These are phyloP conservation scores for Beauveria medogensis DNA, from an alignment of 2,329 filamentous ascomycete species.

Conservation along the genomic window DNA sequence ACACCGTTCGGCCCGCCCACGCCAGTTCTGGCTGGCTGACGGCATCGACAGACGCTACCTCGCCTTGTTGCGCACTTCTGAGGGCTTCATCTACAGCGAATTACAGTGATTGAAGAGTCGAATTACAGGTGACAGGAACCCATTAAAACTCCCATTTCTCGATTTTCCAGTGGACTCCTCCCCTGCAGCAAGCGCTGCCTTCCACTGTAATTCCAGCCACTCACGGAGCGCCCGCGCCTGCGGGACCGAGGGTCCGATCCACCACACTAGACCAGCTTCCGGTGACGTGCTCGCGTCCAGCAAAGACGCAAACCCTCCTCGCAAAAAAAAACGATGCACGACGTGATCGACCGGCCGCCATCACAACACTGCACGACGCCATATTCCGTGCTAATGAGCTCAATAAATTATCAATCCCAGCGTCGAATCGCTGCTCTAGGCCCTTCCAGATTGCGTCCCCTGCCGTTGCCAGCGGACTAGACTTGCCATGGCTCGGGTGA, in stretches of 20 bases:
- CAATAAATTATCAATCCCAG: neutral
- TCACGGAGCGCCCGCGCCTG: constrained; percentile 5
- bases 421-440: neutral
- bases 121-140: neutral
- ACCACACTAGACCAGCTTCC: constrained; percentile 8
- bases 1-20: neutral
- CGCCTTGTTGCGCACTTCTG: too few relatives aligned
- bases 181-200: neutral
- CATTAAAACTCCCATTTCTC: neutral
- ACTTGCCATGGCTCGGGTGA: too few relatives aligned
- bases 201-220: neutral
- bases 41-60: neutral
- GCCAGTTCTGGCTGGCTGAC: neutral
- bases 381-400: constrained; percentile 5
- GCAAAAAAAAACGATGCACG: neutral
- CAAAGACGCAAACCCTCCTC: constrained; percentile 6
- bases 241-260: constrained; percentile 11
- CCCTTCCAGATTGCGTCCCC: neutral
- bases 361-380: neutral
- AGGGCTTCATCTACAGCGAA: neutral
- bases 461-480: too few relatives aligned
- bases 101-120: neutral
- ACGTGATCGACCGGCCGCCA: constrained; percentile 4
- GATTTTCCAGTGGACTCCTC: neutral
- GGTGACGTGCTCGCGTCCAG: constrained; percentile 11